A percentile compares a stretch with the other conserved stretches of the same genome.
phyloP scores from a whole-genome alignment of 805 yeast species.

The Yarrowia phangngaensis region DNA sequence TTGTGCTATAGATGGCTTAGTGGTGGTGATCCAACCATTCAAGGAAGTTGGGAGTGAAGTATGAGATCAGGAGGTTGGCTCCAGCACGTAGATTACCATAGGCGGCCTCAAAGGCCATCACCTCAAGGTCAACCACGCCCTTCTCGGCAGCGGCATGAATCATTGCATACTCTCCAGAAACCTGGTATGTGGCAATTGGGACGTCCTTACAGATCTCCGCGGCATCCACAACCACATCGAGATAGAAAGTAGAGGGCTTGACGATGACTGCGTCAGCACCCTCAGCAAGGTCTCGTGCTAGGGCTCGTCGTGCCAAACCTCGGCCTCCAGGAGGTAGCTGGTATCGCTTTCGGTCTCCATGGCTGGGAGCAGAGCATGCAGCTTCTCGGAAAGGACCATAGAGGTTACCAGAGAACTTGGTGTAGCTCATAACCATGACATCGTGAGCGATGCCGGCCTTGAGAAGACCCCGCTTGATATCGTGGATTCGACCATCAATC shows the following conservation, averaged over 20 bases:
- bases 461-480: conserved; percentile 80
- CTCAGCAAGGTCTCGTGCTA: conserved; percentile 77
- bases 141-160: conserved; percentile 96
- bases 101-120: conserved; percentile 76
- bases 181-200: conserved; percentile 94
- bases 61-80: conserved; percentile 83
- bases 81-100: conserved; percentile 94
- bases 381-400: conserved; percentile 99
- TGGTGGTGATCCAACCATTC: conserved; percentile 62
- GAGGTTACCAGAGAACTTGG: conserved; percentile 83
- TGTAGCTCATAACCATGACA: conserved; percentile 84
- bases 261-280: conserved; percentile 96
- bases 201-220: conserved; percentile 72
- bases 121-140: conserved; percentile 81
- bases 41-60: conserved; percentile 91
- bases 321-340: conserved; percentile 91
- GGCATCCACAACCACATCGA: conserved; percentile 88
- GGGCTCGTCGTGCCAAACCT: conserved; percentile 91
- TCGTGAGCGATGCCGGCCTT: conserved; percentile 79
- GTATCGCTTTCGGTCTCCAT: conserved; percentile 88
- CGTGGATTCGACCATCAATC: conserved; percentile 92
- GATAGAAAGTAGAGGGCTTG: conserved; percentile 92
- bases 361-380: conserved; percentile 84
- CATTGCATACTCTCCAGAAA: conserved; percentile 97
- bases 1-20: not conserved